phyloP scores from a whole-genome alignment of 441 rosid species.

The Pelargonium australe region DNA sequence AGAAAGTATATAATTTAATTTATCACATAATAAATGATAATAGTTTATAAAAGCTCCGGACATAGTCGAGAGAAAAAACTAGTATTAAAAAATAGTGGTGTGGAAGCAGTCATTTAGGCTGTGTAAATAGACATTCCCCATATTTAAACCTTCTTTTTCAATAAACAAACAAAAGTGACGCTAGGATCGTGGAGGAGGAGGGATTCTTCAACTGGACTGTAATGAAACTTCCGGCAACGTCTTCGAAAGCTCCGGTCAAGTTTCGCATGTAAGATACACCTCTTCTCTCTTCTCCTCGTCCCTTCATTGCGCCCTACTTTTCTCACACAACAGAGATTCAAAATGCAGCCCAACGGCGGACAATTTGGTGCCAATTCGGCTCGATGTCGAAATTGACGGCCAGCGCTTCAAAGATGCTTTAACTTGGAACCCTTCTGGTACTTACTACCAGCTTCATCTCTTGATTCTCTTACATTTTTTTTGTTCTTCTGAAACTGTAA shows the following conservation, averaged over 20 bases:
- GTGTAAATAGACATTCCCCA: too few species aligned
- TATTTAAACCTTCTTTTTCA: too few species aligned
- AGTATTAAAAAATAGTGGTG: too few species aligned
- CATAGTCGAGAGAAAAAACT: too few species aligned
- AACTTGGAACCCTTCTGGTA: constrained; percentile 94
- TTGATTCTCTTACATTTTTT: background rate
- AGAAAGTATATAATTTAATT: too few species aligned
- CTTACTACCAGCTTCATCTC: background rate
- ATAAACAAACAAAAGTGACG: too few species aligned
- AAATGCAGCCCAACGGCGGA: constrained; percentile 64
- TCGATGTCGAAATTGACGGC: constrained; percentile 81
- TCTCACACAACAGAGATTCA: background rate
- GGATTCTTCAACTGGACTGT: background rate
- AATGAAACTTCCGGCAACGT: constrained; percentile 52
- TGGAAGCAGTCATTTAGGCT: too few species aligned
- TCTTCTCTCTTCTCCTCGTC: constrained; percentile 8
- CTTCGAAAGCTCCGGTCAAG: constrained; percentile 60
- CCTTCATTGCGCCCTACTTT: background rate
- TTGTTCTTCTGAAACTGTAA: too few species aligned
- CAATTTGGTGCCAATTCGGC: constrained; percentile 77
- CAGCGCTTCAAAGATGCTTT: constrained; percentile 81
- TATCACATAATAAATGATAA: too few species aligned
- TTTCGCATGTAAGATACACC: constrained; percentile 60
- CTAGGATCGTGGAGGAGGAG: too few species aligned
- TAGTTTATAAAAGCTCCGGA: too few species aligned